These are phyloP conservation scores for Pestalotiopsis sp. DNA, from an alignment of 2,329 filamentous ascomycete genomes.

Conservation along the genomic window DNA sequence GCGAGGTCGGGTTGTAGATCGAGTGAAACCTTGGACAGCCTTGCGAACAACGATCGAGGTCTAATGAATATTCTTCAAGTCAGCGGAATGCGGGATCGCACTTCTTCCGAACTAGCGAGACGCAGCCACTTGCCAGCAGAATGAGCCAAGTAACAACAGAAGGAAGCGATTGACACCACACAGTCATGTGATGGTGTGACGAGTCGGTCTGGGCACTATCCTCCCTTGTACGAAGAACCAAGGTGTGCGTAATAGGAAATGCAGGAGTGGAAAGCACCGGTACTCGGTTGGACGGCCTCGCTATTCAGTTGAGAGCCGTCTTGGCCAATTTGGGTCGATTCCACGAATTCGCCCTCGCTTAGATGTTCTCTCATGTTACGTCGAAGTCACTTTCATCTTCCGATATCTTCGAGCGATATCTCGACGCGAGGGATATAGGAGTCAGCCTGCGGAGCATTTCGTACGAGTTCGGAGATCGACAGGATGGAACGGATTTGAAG, in stretches of 20 bases:
- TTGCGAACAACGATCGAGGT: not conserved
- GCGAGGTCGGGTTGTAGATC: not conserved
- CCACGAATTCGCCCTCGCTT: not conserved
- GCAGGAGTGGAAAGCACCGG: not conserved
- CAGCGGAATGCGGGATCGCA: not conserved
- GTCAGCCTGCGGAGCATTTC: not conserved
- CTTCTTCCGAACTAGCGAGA: not conserved
- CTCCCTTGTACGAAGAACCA: not conserved
- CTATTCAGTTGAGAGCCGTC: not conserved
- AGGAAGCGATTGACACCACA: not conserved
- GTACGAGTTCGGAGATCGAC: slow-evolving; percentile 2
- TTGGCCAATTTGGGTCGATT: not conserved
- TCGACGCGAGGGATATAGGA: not conserved
- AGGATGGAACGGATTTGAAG: not conserved
- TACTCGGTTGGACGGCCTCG: not conserved
- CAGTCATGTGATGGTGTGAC: not conserved
- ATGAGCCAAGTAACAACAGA: not conserved
- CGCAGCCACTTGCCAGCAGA: not conserved
- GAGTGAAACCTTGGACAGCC: not conserved
- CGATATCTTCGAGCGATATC: not conserved
- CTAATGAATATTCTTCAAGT: not conserved
- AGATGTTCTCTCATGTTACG: not conserved
- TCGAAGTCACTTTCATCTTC: not conserved
- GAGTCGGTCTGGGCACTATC: not conserved
- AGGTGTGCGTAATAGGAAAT: not conserved